Conservation (phyloP, 116 monocot genomes). For the Iris pallida region DNA sequence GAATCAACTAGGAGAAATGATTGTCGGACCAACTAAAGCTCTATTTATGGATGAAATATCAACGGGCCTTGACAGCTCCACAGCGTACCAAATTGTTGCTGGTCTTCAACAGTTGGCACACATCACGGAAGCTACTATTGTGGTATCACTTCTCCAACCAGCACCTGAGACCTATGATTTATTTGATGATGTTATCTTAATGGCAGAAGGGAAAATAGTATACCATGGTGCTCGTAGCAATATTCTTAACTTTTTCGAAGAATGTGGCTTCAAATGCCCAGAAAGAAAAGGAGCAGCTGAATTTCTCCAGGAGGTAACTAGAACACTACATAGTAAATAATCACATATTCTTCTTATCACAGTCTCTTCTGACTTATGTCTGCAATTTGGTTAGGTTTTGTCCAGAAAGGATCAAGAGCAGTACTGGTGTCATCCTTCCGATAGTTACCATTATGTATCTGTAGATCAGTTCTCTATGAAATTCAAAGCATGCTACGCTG, state of each 20-base stretch:
- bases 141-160: slow-evolving; percentile 56
- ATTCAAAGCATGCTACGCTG: slow-evolving; percentile 28
- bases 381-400: slow-evolving; percentile 23
- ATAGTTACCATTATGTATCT: slow-evolving; percentile 25
- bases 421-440: slow-evolving; percentile 26
- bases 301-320: slow-evolving; percentile 54
- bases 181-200: slow-evolving; percentile 52
- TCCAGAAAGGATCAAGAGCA: slow-evolving; percentile 54
- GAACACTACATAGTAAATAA: neutral
- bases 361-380: too few relatives aligned
- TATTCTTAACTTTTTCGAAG: slow-evolving; percentile 33
- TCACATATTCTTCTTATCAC: too few relatives aligned
- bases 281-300: slow-evolving; percentile 43
- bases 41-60: slow-evolving; percentile 73
- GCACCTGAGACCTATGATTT: slow-evolving; percentile 54
- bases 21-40: slow-evolving; percentile 50
- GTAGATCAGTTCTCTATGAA: slow-evolving; percentile 24
- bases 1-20: slow-evolving; percentile 33
- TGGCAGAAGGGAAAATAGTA: slow-evolving; percentile 48
- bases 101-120: slow-evolving; percentile 51
- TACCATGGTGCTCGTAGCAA: slow-evolving; percentile 39
- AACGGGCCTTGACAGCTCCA: slow-evolving; percentile 54
- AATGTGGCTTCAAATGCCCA: slow-evolving; percentile 54
- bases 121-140: slow-evolving; percentile 39
- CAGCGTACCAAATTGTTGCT: slow-evolving; percentile 41